Percentiles rank a stretch among this genome's conserved stretches.
These are phyloP conservation scores for Beta macrorhiza DNA, from an alignment of 179 eudicot genomes.

Conservation along the genomic window DNA sequence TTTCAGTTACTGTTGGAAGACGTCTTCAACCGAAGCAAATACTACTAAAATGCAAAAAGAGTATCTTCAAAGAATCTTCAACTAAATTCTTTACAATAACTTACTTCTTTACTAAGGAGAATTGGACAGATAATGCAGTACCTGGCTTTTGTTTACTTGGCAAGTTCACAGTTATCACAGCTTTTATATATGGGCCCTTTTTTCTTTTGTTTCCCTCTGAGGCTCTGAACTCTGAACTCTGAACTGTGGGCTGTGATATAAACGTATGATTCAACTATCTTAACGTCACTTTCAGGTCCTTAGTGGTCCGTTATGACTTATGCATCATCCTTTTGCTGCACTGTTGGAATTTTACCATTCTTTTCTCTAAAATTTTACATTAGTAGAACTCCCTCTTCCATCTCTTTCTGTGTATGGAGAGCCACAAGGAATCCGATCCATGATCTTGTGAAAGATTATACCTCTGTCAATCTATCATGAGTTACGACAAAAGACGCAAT, in stretches of 20 bases:
- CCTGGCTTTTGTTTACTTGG: neutral
- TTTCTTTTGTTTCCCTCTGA: neutral
- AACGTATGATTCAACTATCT: neutral
- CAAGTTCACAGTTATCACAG: neutral
- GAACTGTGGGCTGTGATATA: too few relatives aligned
- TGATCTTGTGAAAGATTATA: too few relatives aligned
- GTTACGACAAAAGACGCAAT: too few relatives aligned
- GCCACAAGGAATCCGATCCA: too few relatives aligned
- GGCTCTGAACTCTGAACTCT: neutral
- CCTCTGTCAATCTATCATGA: too few relatives aligned
- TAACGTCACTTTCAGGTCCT: neutral
- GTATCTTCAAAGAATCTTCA: neutral
- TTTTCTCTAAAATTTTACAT: neutral
- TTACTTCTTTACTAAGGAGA: neutral
- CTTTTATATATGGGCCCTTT: neutral
- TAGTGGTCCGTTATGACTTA: neutral
- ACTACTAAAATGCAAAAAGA: neutral
- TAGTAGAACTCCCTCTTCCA: too few relatives aligned
- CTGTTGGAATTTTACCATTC: neutral
- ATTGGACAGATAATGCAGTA: neutral
- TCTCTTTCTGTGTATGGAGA: too few relatives aligned
- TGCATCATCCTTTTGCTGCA: neutral
- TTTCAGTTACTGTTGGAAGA: slow-evolving; percentile 13
- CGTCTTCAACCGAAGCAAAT: slow-evolving; percentile 2
- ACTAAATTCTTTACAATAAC: neutral